Conservation (phyloP, 2,329 filamentous ascomycete species). For the Xylaria sp. region DNA sequence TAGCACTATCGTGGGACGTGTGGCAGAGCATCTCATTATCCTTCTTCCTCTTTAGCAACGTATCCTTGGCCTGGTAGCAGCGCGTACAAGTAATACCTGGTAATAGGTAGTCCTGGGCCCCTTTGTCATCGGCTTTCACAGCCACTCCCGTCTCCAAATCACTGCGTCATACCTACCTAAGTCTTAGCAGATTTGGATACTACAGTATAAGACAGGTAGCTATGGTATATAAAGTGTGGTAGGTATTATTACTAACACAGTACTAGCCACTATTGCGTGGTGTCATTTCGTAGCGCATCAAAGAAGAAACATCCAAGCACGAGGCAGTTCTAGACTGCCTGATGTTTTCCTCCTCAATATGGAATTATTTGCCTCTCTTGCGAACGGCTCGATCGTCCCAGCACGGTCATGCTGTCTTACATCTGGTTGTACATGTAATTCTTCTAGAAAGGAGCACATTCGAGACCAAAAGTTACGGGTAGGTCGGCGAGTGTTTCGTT, state of each 20-base stretch:
- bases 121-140: constrained; percentile 31
- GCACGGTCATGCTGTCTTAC: neutral
- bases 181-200: neutral
- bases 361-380: neutral
- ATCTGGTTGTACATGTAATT: neutral
- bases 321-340: neutral
- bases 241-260: too few relatives aligned
- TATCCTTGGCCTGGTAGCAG: neutral
- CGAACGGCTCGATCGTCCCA: neutral
- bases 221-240: neutral
- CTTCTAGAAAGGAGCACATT: neutral
- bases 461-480: constrained; percentile 13
- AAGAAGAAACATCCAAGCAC: too few relatives aligned
- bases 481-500: constrained; percentile 28
- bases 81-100: neutral
- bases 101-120: constrained; percentile 2
- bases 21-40: constrained; percentile 25
- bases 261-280: too few relatives aligned
- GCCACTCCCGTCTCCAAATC: constrained; percentile 27
- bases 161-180: constrained; percentile 26
- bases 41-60: neutral
- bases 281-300: neutral
- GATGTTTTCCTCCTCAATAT: neutral
- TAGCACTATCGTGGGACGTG: constrained; percentile 11
- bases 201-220: neutral